Evolutionary conservation across 2,329 filamentous ascomycete genomes (phyloP).

Genomic region (Fusarium albidum): DNA sequence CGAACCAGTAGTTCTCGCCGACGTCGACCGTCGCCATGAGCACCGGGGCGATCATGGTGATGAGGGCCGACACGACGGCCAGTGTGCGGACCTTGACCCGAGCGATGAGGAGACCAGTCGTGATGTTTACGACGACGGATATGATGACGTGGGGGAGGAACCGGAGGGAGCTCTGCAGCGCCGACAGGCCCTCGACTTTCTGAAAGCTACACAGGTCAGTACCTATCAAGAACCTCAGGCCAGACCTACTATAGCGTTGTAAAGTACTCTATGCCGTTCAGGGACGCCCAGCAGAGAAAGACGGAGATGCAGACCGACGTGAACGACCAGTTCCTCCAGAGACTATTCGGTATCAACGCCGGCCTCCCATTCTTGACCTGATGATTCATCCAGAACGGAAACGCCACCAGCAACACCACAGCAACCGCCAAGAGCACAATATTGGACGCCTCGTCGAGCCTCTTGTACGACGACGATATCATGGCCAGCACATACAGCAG

Average conservation of each 20-base stretch:
- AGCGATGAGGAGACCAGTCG: conserved; percentile 52
- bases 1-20: conserved; percentile 59
- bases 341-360: conserved; percentile 66
- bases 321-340: conserved; percentile 66
- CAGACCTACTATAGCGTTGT: conserved; percentile 55
- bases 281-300: conserved; percentile 54
- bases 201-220: no score
- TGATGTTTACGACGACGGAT: conserved; percentile 52
- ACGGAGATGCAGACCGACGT: conserved; percentile 62
- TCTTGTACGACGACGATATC: conserved; percentile 48
- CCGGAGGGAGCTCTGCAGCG: conserved; percentile 56
- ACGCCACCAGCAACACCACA: conserved; percentile 54
- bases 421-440: conserved; percentile 55
- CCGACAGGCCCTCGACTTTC: conserved; percentile 54
- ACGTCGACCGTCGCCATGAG: conserved; percentile 63
- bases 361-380: conserved; percentile 57
- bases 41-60: conserved; percentile 57
- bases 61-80: conserved; percentile 48
- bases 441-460: conserved; percentile 51
- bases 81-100: conserved; percentile 49
- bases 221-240: no score
- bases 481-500: conserved; percentile 60
- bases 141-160: conserved; percentile 57
- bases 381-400: conserved; percentile 62
- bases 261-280: conserved; percentile 59